A percentile compares a stretch with the other conserved stretches of the same genome.
phyloP scores from a whole-genome alignment of 805 yeast genomes.

The Lipomyces yamanashiensis region DNA sequence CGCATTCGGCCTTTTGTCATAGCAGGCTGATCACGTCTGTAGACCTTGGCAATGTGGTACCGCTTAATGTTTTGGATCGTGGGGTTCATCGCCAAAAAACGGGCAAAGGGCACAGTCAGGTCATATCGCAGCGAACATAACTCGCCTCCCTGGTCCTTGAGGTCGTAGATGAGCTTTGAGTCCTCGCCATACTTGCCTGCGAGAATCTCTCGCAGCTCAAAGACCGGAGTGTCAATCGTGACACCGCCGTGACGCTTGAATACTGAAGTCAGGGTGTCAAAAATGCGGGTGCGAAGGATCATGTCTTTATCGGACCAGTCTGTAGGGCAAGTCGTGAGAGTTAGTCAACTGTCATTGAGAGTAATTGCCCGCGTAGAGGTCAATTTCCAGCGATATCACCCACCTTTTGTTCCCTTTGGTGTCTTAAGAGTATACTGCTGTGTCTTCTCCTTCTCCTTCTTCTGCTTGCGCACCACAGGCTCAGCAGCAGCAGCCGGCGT shows the following conservation, averaged over 20 bases:
- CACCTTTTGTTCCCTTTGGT: conserved; percentile 74
- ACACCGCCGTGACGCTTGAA: conserved; percentile 98
- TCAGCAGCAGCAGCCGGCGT: neutral
- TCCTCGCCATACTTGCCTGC: conserved; percentile 99
- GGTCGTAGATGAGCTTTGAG: conserved; percentile 90
- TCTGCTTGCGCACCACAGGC: conserved; percentile 3
- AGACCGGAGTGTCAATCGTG: conserved; percentile 97
- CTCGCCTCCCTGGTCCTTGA: conserved; percentile 99
- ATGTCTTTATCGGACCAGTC: conserved; percentile 99
- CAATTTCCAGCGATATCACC: neutral
- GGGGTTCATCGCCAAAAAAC: conserved; percentile 91
- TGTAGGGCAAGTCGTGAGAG: neutral
- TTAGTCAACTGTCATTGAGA: neutral
- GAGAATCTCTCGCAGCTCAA: conserved; percentile 91
- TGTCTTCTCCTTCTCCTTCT: conserved; percentile 52
- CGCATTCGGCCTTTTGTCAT: conserved; percentile 99
- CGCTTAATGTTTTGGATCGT: conserved; percentile 87
- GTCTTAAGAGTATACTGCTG: conserved; percentile 80
- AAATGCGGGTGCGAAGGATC: conserved; percentile 90
- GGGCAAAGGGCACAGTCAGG: conserved; percentile 96
- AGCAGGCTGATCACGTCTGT: conserved; percentile 99
- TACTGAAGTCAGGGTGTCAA: conserved; percentile 67
- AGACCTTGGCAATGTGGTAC: conserved; percentile 96
- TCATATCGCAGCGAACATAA: conserved; percentile 93
- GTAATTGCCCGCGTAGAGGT: neutral